Evolutionary conservation across 2,329 filamentous ascomycete species (phyloP), one percentile per base, ranked within the genome.

Genomic region (Magnaporthiopsis rhizophila): DNA sequence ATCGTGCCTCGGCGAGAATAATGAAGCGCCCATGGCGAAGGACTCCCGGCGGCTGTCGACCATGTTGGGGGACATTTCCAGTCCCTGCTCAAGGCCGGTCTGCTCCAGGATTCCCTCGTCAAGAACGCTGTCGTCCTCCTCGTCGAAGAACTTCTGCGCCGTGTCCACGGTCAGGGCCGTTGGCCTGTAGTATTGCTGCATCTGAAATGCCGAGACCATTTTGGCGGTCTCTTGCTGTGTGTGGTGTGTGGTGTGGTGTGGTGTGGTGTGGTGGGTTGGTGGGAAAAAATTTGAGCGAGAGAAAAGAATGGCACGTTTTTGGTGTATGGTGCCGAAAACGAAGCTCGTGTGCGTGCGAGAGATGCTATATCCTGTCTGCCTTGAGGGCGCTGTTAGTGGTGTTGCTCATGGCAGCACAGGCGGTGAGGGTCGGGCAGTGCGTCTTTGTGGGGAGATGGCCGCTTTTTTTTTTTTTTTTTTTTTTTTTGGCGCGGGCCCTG

Each of bases 1-100:
- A 70, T 88, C 85, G 12, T 81, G 80, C 76, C 88, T 88, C 68
- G 85, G 85, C 26, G 86, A 88, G 78, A 88, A 87, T 68, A 88
- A 77, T 65, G 83, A 76, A 21, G 80, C 76, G 64, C 81, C 79
- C 61, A 86, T 80, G 67, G 81, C 83, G 72, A 88, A 87, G 1
- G 86, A 88, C 67, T 88, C 85, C 74, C 85, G 80, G 70, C 86
- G 80, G 79, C 84, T 87, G 71, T 81, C 82, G 68, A 79, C 79
- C 82, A 88, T 86, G 69, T 81, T 81, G 56, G 86, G 85, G 62
- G 86, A 88, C 77, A 88, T 82, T 69, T 87, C 85, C 64, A 88
- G 75, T 63, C 81, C 83, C 8, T 85, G 87, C 74, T 88, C 85
- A 69, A 87, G 74, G 62, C 78, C 79, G 73, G 76, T 82, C 73